Base-by-base conservation (phyloP, 345 rosid genomes). In the Citrus cavaleriei region DNA sequence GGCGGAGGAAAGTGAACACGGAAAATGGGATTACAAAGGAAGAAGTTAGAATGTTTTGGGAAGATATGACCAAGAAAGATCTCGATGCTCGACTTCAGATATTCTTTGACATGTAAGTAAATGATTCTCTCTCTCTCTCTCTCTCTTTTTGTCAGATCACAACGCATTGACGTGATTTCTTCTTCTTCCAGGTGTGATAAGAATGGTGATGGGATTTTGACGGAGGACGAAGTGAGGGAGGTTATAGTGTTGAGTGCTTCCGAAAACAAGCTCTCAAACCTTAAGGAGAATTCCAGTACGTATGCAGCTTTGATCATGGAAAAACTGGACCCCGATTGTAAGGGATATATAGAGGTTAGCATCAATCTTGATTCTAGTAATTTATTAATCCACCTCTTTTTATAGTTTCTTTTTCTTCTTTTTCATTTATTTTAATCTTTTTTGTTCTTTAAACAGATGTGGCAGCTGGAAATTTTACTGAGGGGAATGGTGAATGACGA, bases 231-330 rank as follows among this genome's bases (percentile, higher is more conserved):
- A 81, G 99, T 94, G 62, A 89, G 89, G 84, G 95, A 96, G 91
- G 97, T 96, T 30, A 91, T 96, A 82, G 78, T 91, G 67, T 79
- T 92, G 86, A 96, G 99, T 68, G 99, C 98, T 30, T 87, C 98
- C 0, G 99, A 92, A 30, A 96, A 96, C 82, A 91, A 91, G 83
- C 92, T 96, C 1, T 87, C 89, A 19, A 93, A 90, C 67, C 92
- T 94, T 0, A 94, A 93, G 81, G 79, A 93, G 69, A 88, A 89
- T 42, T 98, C 97, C 3, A 80, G 78, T 0, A 35, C 87, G n/a
- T 96, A 96, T 64, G 93, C 99, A 19, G 73, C 93, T 76, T 81
- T 96, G 66, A 96, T 96, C 84, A 96, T 96, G 99, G 99, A 96
- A 85, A 97, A 96, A 87, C 97, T 96, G 21, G 99, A 96, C 72